Evolutionary conservation across 306 rosid genomes (phyloP).

Genomic region (Psophocarpus tetragonolobus): DNA sequence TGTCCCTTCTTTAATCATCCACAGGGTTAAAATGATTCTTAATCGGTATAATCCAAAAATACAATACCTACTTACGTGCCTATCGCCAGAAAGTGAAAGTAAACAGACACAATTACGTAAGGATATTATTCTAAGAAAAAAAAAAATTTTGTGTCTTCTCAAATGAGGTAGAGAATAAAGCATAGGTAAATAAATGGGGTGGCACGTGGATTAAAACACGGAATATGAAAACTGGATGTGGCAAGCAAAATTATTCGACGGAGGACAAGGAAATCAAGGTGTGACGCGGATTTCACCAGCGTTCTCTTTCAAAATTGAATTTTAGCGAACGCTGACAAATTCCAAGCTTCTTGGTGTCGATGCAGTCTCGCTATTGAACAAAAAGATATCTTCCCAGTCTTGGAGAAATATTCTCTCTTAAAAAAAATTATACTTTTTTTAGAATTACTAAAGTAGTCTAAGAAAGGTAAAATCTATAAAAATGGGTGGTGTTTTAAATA

Average conservation of each 20-base stretch:
- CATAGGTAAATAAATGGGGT: neutral
- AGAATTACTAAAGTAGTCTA: too few species aligned
- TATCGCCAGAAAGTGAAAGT: neutral
- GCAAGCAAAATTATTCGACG: constrained; percentile 46
- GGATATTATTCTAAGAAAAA: neutral
- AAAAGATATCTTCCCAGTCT: neutral
- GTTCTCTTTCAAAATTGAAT: constrained; percentile 38
- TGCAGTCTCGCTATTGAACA: neutral
- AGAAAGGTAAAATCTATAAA: too few species aligned
- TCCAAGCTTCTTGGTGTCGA: constrained; percentile 60
- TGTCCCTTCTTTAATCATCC: too few species aligned
- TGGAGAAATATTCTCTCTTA: too few species aligned
- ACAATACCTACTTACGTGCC: neutral
- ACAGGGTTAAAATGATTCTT: too few species aligned
- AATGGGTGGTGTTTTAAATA: too few species aligned
- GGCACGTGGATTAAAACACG: constrained; percentile 20
- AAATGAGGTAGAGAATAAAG: neutral
- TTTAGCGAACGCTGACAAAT: constrained; percentile 34
- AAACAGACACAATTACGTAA: neutral
- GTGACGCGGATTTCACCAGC: constrained; percentile 61
- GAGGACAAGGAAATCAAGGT: constrained; percentile 25
- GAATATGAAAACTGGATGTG: constrained; percentile 28
- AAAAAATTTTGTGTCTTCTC: neutral
- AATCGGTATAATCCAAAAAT: too few species aligned
- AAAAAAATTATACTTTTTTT: too few species aligned